A percentile compares a stretch with the other conserved stretches of the same genome.
Conservation (phyloP, 1,284 basidiomycete genomes). For the Exobasidium rhododendri region DNA sequence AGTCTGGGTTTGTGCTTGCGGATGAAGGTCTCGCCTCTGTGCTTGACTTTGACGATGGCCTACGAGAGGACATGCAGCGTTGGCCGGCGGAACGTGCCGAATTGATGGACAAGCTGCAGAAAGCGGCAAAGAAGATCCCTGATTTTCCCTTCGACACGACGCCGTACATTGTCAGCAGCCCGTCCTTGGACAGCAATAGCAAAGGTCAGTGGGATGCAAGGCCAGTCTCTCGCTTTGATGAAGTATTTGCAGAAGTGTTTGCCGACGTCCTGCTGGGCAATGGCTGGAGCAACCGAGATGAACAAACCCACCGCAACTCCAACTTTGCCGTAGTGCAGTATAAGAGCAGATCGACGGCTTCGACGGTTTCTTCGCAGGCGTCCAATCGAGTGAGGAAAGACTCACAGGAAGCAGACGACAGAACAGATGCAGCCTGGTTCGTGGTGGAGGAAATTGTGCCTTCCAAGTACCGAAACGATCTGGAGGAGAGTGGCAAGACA, state of each 20-base stretch:
- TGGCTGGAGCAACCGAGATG: slow-evolving; percentile 53
- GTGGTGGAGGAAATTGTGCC: slow-evolving; percentile 51
- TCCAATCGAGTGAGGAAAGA: slow-evolving; percentile 24
- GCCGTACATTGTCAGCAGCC: slow-evolving; percentile 32
- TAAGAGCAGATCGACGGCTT: slow-evolving; percentile 31
- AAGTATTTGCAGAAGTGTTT: slow-evolving; percentile 49
- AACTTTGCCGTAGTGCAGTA: slow-evolving; percentile 53
- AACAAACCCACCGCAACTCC: slow-evolving; percentile 48
- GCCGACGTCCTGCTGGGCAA: slow-evolving; percentile 49
- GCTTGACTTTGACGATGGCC: slow-evolving; percentile 44
- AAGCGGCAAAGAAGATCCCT: slow-evolving; percentile 30
- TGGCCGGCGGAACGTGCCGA: slow-evolving; percentile 34
- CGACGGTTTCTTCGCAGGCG: slow-evolving; percentile 30
- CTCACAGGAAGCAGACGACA: slow-evolving; percentile 20
- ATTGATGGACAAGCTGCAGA: slow-evolving; percentile 29
- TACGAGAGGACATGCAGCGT: slow-evolving; percentile 39
- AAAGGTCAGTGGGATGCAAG: slow-evolving; percentile 13
- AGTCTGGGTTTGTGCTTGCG: slow-evolving; percentile 30
- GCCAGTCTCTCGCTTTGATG: slow-evolving; percentile 41
- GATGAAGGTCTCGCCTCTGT: slow-evolving; percentile 34
- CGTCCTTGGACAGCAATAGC: slow-evolving; percentile 20
- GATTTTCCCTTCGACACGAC: slow-evolving; percentile 46
- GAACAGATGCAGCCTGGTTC: slow-evolving; percentile 49
- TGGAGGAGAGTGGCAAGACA: slow-evolving; percentile 30
- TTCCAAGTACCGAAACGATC: slow-evolving; percentile 38